Base-by-base conservation (phyloP, 179 eudicot species). In the Beta corolliflora region DNA sequence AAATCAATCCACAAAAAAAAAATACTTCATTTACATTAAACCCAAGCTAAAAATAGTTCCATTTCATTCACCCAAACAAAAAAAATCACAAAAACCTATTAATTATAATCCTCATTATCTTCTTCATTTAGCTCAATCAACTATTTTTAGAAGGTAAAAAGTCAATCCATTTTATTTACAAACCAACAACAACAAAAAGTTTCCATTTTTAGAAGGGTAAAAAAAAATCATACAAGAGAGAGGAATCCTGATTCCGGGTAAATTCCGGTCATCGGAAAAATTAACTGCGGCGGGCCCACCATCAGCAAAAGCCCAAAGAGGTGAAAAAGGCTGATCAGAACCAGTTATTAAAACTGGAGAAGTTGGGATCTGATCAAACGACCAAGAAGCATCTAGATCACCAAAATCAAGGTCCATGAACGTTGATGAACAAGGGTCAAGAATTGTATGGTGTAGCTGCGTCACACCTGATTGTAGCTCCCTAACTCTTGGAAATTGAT, bases 391-490 rank as follows among this genome's bases (percentile, higher is more conserved):
- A 23, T 87, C 97, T 12, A 88, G 89, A 84, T 94, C 97, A 48
- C 79, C 86, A 70, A 94, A 87, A 84, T 94, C 97, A 84, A 94
- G 85, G 82, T 88, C 94, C 94, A 92, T 91, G 74, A 84, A 82
- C 15, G 81, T 60, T 12, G 84, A 45, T 14, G 78, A 67, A 46
- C 31, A 12, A 12, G 83, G 63, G 44, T 77, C 83, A 10, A 64
- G 78, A 53, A 75, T 45, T 13, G 65, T 21, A 54, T 55, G 58
- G 9, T 80, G 60, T 63, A 19, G 69, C 69, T 59, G 79, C 59
- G 79, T 76, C 79, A 76, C 79, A 76, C 80, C 80, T 7, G 53
- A 54, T 29, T 16, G 71, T 11, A 54, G 53, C 29, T 79, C 74
- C 76, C 70, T 16, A 44, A 53, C 52, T 56, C 69, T 80, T 46